phyloP scores from a whole-genome alignment of 306 rosid species.

The Cucurbita ficifolia region DNA sequence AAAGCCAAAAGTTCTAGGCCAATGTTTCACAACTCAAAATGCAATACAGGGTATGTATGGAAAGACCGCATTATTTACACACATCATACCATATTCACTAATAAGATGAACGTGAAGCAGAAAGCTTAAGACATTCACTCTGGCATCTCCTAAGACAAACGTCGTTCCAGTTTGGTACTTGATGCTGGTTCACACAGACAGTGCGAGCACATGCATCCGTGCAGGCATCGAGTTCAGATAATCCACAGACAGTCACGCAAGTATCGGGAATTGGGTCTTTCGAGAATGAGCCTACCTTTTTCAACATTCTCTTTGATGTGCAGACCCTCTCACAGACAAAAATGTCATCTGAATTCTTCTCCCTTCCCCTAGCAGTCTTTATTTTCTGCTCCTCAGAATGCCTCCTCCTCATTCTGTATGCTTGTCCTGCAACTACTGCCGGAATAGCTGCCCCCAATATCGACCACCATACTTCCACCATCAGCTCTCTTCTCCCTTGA shows the following conservation, averaged over 20 bases:
- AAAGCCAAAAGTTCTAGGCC: not conserved
- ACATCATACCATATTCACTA: slow-evolving; percentile 15
- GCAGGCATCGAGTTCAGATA: slow-evolving; percentile 82
- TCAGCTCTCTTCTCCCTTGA: slow-evolving; percentile 9
- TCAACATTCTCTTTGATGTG: slow-evolving; percentile 81
- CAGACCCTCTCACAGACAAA: slow-evolving; percentile 93
- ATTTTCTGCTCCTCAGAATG: slow-evolving; percentile 52
- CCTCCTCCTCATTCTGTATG: slow-evolving; percentile 49
- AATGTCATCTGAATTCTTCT: slow-evolving; percentile 72
- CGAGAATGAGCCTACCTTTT: slow-evolving; percentile 78
- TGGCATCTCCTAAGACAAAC: slow-evolving; percentile 82
- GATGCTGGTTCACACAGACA: slow-evolving; percentile 89
- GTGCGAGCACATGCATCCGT: slow-evolving; percentile 93
- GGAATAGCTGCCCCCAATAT: slow-evolving; percentile 73
- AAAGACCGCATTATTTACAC: not conserved
- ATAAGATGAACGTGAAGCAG: slow-evolving; percentile 45
- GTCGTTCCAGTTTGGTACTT: slow-evolving; percentile 88
- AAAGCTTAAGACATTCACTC: slow-evolving; percentile 82
- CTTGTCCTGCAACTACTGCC: slow-evolving; percentile 71
- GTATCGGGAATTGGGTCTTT: slow-evolving; percentile 95
- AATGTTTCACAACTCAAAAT: not conserved
- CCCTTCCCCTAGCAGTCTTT: slow-evolving; percentile 70
- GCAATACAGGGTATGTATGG: not conserved
- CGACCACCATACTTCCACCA: slow-evolving; percentile 97
- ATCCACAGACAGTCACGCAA: slow-evolving; percentile 88